Base-by-base conservation (phyloP, 2,329 filamentous ascomycete genomes). In the Microcyclosporella mali region DNA sequence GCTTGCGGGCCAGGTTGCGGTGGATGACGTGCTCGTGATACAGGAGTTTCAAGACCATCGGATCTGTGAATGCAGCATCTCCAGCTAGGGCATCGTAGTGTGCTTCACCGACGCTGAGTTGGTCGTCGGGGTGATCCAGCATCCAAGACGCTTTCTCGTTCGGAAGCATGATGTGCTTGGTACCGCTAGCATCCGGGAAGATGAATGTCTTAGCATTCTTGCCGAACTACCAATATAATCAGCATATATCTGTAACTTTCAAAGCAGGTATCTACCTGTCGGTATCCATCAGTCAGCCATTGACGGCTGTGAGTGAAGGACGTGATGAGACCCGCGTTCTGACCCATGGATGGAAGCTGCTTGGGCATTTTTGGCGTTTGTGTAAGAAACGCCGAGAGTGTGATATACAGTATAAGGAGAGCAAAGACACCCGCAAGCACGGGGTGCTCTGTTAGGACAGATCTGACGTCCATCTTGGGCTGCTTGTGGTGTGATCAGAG, bases 11-110 rank as follows among this genome's bases (percentile, higher is more conserved):
- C 6, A 73, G 58, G 37, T 65, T 61, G 21, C 64, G 65, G 39
- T 66, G 63, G 12, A 71, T 51, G 4, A 69, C 63, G 38, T 65
- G 62, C 41, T 68, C 65, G 44, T 71, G 68, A 45, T 65, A 66
- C 1, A 66, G 59, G 28, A 66, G 59, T 16, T 57, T 52, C 4
- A 70, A 46, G 4, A 71, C 55, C 6, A 50, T 40, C 1, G 59
- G 57, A 7, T 60, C 52, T 6, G 65, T 57, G 33, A 70, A 69
- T 7, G 58, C 55, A 44, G 69, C 69, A 1, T 65, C 57, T 15
- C 63, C 66, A 17, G 61, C 55, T n/a, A 71, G 50, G 0, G 46
- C 16, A 25, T 70, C 65, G 41, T 63, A 63, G 42, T 70, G 66
- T 10, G 63, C 59, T 10, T 56, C 64, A 9, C 50, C 50, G 2